Conservation (phyloP, 164 flowering plant genomes). For the Macadamia tetraphylla region DNA sequence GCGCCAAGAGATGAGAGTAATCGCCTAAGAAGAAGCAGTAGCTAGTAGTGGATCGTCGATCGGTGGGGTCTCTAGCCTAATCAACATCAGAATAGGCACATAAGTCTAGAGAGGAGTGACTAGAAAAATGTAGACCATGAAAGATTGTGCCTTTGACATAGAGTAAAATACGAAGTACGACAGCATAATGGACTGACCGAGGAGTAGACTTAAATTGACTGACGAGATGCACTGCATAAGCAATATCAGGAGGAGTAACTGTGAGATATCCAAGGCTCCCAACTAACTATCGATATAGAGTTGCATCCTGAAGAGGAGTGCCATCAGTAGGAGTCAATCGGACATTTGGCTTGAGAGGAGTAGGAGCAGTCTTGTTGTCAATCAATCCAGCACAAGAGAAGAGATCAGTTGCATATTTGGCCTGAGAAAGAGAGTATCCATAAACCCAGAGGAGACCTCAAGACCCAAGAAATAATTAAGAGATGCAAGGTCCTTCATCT, state of each 20-base stretch:
- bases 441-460: background rate
- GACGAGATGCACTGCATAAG: no score
- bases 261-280: background rate
- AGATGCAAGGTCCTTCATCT: background rate
- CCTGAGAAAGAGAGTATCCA: background rate
- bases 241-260: background rate
- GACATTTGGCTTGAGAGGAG: no score
- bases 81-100: background rate
- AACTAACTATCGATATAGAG: background rate
- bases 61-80: no score
- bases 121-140: background rate
- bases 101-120: background rate
- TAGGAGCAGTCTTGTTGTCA: no score
- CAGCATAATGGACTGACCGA: background rate
- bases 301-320: background rate
- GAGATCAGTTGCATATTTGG: no score
- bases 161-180: background rate
- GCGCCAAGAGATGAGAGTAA: no score
- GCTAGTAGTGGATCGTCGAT: no score
- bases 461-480: background rate
- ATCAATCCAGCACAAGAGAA: no score
- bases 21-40: no score
- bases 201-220: background rate
- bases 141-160: background rate
- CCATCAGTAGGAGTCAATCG: no score